These are phyloP conservation scores for Plantago rigida DNA, from an alignment of 305 asterid genomes.

Conservation along the genomic window DNA sequence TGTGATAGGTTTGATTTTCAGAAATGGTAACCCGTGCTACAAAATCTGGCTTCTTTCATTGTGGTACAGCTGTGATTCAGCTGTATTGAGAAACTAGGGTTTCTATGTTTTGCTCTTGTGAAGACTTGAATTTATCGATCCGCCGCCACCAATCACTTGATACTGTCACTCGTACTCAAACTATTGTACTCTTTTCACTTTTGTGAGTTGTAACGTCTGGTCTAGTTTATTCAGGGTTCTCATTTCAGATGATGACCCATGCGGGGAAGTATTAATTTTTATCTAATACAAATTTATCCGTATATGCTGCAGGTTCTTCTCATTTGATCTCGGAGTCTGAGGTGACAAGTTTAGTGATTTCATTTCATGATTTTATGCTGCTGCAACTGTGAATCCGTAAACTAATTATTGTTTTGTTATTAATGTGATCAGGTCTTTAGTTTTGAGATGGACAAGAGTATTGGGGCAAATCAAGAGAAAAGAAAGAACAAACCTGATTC, in stretches of 20 bases:
- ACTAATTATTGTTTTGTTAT: slow-evolving; percentile 11
- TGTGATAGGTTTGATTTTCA: background rate
- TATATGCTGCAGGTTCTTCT: background rate
- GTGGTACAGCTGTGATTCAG: slow-evolving; percentile 10
- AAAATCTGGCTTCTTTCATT: slow-evolving; percentile 11
- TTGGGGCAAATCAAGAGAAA: slow-evolving; percentile 28
- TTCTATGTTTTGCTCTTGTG: slow-evolving; percentile 18
- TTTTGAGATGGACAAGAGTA: slow-evolving; percentile 37
- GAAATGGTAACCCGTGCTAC: slow-evolving; percentile 6
- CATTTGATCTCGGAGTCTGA: background rate
- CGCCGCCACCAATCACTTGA: background rate
- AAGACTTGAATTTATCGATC: background rate
- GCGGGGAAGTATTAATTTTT: too few species aligned
- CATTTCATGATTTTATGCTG: slow-evolving; percentile 30
- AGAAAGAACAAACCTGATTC: slow-evolving; percentile 26
- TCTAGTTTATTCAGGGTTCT: too few species aligned
- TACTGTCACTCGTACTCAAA: background rate
- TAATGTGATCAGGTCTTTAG: slow-evolving; percentile 25
- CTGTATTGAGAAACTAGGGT: slow-evolving; percentile 32
- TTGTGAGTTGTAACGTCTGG: too few species aligned
- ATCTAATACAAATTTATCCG: too few species aligned
- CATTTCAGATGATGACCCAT: too few species aligned
- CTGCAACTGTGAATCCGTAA: slow-evolving; percentile 13
- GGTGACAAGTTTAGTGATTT: background rate
- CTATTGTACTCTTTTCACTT: too few species aligned